Conservation (phyloP, 2,329 filamentous ascomycete species). For the Sporothrix brunneoviolacea region DNA sequence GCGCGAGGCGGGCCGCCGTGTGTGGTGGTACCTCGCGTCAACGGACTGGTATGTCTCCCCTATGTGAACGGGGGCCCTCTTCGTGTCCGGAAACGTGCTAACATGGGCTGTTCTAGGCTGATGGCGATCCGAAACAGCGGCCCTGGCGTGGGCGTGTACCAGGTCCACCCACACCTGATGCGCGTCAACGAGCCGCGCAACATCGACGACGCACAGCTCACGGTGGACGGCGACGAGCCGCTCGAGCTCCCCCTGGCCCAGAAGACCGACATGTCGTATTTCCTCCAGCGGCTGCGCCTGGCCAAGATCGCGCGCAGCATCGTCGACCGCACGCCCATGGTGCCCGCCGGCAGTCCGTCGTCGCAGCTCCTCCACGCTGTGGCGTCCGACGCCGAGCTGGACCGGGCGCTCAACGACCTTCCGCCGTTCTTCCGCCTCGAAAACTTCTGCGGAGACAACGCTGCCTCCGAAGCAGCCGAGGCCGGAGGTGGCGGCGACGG, state of each 20-base stretch:
- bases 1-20: slow-evolving; percentile 31
- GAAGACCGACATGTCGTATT: slow-evolving; percentile 39
- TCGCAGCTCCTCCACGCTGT: slow-evolving; percentile 13
- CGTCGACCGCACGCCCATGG: slow-evolving; percentile 25
- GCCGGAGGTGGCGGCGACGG: slow-evolving; percentile 11
- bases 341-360: background rate
- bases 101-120: no score
- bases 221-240: background rate
- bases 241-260: slow-evolving; percentile 22
- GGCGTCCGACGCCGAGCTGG: slow-evolving; percentile 21
- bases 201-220: slow-evolving; percentile 33
- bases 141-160: slow-evolving; percentile 37
- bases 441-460: no score
- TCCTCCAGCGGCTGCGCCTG: slow-evolving; percentile 34
- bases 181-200: slow-evolving; percentile 34
- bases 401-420: slow-evolving; percentile 24
- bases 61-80: no score
- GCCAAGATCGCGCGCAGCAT: slow-evolving; percentile 33
- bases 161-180: slow-evolving; percentile 34
- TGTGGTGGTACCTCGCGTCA: slow-evolving; percentile 36
- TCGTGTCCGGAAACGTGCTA: no score
- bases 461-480: no score
- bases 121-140: slow-evolving; percentile 20
- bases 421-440: slow-evolving; percentile 33
- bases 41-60: no score